Conservation (phyloP, 306 rosid genomes). For the Vicia faba region DNA sequence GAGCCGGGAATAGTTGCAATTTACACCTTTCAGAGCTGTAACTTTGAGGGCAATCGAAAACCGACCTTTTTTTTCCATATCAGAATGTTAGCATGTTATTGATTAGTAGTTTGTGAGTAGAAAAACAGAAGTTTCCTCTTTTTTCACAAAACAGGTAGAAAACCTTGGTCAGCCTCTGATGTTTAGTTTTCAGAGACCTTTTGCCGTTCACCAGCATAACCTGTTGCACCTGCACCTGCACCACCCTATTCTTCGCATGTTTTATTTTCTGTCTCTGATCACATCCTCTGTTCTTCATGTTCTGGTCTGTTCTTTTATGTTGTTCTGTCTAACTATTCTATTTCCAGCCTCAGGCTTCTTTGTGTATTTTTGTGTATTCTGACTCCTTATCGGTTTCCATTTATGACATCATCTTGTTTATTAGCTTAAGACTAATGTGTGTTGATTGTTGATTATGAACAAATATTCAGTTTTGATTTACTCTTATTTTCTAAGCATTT, state of each 20-base stretch:
- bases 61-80: not conserved
- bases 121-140: not conserved
- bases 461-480: no score
- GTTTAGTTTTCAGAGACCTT: no score
- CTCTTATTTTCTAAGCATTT: no score
- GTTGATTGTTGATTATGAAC: no score
- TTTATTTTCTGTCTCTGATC: not conserved
- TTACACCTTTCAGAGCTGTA: not conserved
- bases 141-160: not conserved
- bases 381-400: no score
- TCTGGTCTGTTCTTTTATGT: not conserved
- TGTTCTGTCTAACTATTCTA: conserved; percentile 1
- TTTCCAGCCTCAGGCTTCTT: not conserved
- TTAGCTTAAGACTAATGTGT: not conserved
- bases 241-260: not conserved
- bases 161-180: not conserved
- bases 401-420: not conserved
- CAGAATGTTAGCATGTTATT: not conserved
- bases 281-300: conserved; percentile 10
- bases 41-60: not conserved
- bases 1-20: not conserved
- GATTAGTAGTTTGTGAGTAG: not conserved
- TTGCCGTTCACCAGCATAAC: not conserved
- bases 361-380: not conserved
- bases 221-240: not conserved